Base-by-base conservation (phyloP, 2,329 filamentous ascomycete genomes). In the Fusarium multiceps region DNA sequence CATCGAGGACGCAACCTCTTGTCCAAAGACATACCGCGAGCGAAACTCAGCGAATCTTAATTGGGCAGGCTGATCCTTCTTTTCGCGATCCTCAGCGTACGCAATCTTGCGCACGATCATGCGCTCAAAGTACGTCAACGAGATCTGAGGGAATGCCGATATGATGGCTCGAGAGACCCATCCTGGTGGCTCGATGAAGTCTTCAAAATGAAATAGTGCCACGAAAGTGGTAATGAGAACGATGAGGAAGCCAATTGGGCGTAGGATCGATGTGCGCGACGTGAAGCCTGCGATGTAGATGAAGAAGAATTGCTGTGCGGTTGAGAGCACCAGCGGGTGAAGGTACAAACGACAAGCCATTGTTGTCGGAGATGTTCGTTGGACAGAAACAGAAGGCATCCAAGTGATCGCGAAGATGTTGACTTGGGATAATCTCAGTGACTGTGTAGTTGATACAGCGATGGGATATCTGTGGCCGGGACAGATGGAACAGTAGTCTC, bases 271-370 rank as follows among this genome's bases (percentile, higher is more conserved):
- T 8, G 51, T 57, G 10, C 42, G 55, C 4, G 69, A 57, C 8
- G 68, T 71, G 50, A 71, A 71, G 41, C 69, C 69, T 4, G 69
- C 69, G 27, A 72, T 61, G 18, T 67, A 72, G n/a, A 72, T 72
- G 49, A 72, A 72, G 56, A 72, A 63, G 56, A 72, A 72, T 30
- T 72, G 69, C 41, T 72, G 69, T 0, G 42, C 59, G 9, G 68
- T 69, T 14, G 68, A 72, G 41, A 72, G 64, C 27, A 58, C 42
- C 43, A 72, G 21, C 11, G 69, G 69, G 46, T 72, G 66, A 37
- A 72, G 53, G 27, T 64, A 67, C 32, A 72, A 49, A 7, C 30
- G 53, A 7, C 66, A 72, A 34, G 66, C 41, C 69, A 72, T 72
- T 51, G 49, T 55, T 60, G n/a, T 30, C 57, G 21, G 21, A 50